phyloP scores from a whole-genome alignment of 768 basidiomycete genomes.

The Leucogyrophana mollusca region DNA sequence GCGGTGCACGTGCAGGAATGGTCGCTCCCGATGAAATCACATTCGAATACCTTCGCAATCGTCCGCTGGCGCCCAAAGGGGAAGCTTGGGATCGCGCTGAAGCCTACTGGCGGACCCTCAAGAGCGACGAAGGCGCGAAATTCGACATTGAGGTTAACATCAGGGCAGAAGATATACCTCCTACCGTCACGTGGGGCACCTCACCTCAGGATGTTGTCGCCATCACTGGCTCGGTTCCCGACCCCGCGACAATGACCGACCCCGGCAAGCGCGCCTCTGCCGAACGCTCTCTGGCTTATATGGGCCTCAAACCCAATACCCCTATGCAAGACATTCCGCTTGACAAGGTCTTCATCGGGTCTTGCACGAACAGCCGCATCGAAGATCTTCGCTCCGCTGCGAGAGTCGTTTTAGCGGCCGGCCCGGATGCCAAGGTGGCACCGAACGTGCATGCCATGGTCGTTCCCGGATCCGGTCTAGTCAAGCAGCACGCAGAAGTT shows the following conservation, averaged over 20 bases:
- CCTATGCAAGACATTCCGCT: conserved; percentile 76
- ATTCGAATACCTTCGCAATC: conserved; percentile 77
- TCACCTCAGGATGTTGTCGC: conserved; percentile 86
- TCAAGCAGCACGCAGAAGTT: conserved; percentile 88
- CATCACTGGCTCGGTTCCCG: conserved; percentile 79
- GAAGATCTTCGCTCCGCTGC: conserved; percentile 90
- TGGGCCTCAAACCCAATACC: conserved; percentile 80
- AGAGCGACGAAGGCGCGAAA: conserved; percentile 77
- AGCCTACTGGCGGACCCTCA: conserved; percentile 82
- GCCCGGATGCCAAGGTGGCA: conserved; percentile 71
- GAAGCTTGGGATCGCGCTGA: conserved; percentile 85
- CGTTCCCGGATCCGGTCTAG: conserved; percentile 87
- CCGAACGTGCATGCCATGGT: conserved; percentile 82
- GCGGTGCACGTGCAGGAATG: conserved; percentile 91
- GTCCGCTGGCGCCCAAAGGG: conserved; percentile 80
- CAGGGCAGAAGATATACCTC: conserved; percentile 80
- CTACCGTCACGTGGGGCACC: conserved; percentile 92
- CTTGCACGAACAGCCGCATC: conserved; percentile 93
- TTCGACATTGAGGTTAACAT: conserved; percentile 84
- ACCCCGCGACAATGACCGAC: conserved; percentile 66
- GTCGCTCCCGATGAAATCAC: conserved; percentile 88
- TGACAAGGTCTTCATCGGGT: conserved; percentile 92
- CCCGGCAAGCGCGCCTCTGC: conserved; percentile 65
- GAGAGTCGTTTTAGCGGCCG: conserved; percentile 71
- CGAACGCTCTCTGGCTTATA: conserved; percentile 77